phyloP scores from a whole-genome alignment of 2,329 filamentous ascomycete species.

The Sordariomycetes sp. region DNA sequence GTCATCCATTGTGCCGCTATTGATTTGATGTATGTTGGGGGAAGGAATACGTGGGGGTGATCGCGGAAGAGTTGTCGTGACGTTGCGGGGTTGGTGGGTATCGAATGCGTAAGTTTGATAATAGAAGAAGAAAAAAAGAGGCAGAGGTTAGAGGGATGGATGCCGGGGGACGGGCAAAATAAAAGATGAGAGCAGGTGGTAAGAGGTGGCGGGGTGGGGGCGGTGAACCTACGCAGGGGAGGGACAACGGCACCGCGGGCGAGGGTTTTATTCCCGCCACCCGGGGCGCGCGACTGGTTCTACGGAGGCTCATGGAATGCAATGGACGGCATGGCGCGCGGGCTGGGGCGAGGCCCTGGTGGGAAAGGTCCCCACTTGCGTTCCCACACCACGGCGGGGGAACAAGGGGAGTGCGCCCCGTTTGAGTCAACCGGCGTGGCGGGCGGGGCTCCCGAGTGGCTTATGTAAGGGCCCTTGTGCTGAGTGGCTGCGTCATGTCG shows the following conservation, averaged over 20 bases:
- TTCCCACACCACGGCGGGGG: not conserved
- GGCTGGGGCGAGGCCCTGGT: not conserved
- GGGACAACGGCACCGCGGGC: not conserved
- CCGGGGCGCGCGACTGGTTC: not conserved
- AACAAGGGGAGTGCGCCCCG: too few relatives aligned
- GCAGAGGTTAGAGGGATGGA: not conserved
- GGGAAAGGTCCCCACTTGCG: not conserved
- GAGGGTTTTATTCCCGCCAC: not conserved
- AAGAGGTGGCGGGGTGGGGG: not conserved
- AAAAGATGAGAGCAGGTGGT: not conserved
- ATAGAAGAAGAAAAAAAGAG: not conserved
- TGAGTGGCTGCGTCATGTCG: too few relatives aligned
- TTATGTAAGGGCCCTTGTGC: not conserved
- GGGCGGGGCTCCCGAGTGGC: not conserved
- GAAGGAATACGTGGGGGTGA: not conserved
- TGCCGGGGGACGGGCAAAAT: not conserved
- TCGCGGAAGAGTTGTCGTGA: not conserved
- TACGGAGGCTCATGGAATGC: constrained; percentile 1
- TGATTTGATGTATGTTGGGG: constrained; percentile 7
- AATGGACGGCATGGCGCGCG: not conserved
- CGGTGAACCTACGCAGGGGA: not conserved
- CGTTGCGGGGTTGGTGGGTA: not conserved
- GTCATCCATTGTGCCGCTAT: constrained; percentile 50
- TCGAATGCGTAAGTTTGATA: not conserved
- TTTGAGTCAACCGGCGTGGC: not conserved